These are phyloP conservation scores for Pseudopyricularia javanii DNA, from an alignment of 2,329 filamentous ascomycete species.

Conservation along the genomic window DNA sequence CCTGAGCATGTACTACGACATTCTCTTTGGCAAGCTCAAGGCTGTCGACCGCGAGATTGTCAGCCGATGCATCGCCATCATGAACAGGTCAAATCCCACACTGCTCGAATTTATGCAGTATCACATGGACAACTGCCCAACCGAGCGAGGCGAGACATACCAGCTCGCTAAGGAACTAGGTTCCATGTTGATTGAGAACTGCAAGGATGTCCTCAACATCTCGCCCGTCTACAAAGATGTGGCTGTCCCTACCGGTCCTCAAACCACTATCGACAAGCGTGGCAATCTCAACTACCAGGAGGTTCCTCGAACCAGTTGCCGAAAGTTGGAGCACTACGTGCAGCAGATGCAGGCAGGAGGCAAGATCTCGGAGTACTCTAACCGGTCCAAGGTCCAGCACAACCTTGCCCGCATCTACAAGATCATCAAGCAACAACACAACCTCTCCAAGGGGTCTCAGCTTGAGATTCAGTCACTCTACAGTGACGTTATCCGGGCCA, in stretches of 20 bases:
- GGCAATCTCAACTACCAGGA: slow-evolving; percentile 92
- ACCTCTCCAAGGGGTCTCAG: slow-evolving; percentile 90
- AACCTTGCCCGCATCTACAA: slow-evolving; percentile 94
- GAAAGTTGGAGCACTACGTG: slow-evolving; percentile 97
- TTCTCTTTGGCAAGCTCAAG: slow-evolving; percentile 91
- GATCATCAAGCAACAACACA: slow-evolving; percentile 96
- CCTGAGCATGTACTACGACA: slow-evolving; percentile 97
- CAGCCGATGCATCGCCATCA: slow-evolving; percentile 95
- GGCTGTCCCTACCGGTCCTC: slow-evolving; percentile 77
- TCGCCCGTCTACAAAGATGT: slow-evolving; percentile 95
- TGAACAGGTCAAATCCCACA: slow-evolving; percentile 96
- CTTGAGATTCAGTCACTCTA: slow-evolving; percentile 94
- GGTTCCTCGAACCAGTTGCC: slow-evolving; percentile 72
- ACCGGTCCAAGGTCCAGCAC: slow-evolving; percentile 94
- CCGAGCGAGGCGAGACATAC: slow-evolving; percentile 93
- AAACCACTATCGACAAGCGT: slow-evolving; percentile 81
- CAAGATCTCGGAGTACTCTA: slow-evolving; percentile 97
- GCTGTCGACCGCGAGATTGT: slow-evolving; percentile 95
- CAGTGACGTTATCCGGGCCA: slow-evolving; percentile 81
- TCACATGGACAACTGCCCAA: slow-evolving; percentile 97
- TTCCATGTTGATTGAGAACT: slow-evolving; percentile 91
- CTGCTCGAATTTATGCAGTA: slow-evolving; percentile 99
- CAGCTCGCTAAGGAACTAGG: slow-evolving; percentile 93
- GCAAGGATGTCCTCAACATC: slow-evolving; percentile 75
- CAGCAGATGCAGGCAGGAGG: slow-evolving; percentile 97